These are phyloP conservation scores for Fraxinus floribunda DNA, from an alignment of 305 asterid genomes.

Conservation along the genomic window DNA sequence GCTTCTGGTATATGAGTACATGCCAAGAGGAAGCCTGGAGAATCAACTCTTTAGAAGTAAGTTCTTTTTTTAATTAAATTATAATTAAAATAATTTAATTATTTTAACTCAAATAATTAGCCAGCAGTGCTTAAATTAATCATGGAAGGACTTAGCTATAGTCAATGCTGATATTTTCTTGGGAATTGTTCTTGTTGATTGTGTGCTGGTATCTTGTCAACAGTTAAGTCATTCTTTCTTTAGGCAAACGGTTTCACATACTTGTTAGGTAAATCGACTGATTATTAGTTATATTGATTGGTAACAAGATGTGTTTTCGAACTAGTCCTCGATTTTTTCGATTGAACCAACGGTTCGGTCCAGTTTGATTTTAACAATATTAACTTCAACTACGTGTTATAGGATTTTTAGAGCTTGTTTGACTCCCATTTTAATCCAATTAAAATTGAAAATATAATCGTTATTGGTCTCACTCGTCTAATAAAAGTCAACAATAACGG, in stretches of 20 bases:
- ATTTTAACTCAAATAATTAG: neutral
- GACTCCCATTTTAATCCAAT: no score
- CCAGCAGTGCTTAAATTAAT: neutral
- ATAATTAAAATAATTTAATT: neutral
- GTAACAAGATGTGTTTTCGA: neutral
- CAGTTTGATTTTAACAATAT: neutral
- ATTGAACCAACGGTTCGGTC: neutral
- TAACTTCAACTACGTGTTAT: neutral
- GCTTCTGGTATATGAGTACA: conserved; percentile 13
- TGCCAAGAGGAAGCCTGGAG: conserved; percentile 15
- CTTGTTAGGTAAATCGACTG: no score
- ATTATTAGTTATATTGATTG: neutral
- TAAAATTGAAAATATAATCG: no score
- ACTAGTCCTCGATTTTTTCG: neutral
- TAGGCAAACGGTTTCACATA: neutral
- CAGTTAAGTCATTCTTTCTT: neutral
- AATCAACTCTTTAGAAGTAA: conserved; percentile 15
- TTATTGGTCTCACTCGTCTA: no score
- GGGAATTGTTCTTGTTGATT: neutral
- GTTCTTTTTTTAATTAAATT: neutral
- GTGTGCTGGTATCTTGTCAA: neutral
- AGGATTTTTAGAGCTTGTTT: neutral
- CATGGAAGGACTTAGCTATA: neutral
- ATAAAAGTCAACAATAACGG: no score
- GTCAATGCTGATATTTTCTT: neutral